Percentiles rank a stretch among this genome's conserved stretches.
phyloP scores from a whole-genome alignment of 495 filamentous ascomycete species.

The Talaromyces ruber region DNA sequence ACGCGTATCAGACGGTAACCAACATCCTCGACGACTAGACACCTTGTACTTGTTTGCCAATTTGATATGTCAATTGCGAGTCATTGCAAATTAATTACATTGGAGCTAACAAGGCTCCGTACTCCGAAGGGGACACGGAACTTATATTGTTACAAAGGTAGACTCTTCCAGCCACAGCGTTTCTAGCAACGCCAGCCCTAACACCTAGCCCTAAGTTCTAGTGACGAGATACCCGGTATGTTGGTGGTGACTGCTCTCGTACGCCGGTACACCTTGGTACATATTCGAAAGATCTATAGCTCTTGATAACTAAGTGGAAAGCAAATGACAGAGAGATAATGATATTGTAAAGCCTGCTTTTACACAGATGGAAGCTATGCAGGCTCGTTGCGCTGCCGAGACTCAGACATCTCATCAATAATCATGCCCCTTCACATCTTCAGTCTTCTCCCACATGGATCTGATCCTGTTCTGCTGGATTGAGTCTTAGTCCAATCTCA shows the following conservation, averaged over 20 bases:
- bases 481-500: constrained; percentile 67
- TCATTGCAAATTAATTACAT: not conserved
- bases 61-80: too few relatives aligned
- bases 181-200: not conserved
- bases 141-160: not conserved
- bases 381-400: not conserved
- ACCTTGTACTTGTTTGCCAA: too few relatives aligned
- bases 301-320: not conserved
- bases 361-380: not conserved
- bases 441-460: constrained; percentile 41
- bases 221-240: not conserved
- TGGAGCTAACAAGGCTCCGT: not conserved
- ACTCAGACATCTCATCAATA: not conserved
- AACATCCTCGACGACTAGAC: not conserved
- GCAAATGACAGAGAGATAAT: not conserved
- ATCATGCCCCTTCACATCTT: constrained; percentile 8
- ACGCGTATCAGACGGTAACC: not conserved
- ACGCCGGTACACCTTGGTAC: not conserved
- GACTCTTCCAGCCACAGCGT: not conserved
- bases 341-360: not conserved
- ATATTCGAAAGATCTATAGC: not conserved
- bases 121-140: not conserved
- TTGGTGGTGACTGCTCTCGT: not conserved
- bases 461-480: constrained; percentile 55
- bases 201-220: not conserved